A percentile compares a stretch with the other conserved stretches of the same genome.
Conservation (phyloP, 257 asterid species). For the Nicotiana knightiana region DNA sequence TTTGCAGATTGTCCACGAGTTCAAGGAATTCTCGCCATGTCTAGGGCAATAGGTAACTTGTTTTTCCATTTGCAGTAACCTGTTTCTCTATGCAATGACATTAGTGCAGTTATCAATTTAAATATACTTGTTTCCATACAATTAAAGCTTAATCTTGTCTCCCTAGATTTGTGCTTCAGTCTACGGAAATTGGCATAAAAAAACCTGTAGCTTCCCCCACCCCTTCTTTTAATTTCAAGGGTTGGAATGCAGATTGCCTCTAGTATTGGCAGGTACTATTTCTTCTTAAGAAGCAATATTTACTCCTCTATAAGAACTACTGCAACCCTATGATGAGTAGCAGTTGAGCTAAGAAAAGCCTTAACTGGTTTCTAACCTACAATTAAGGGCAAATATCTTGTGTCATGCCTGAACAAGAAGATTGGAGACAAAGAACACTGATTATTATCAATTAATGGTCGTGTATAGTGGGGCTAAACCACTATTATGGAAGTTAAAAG, state of each 20-base stretch:
- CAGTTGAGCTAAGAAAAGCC: not conserved
- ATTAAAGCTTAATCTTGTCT: not conserved
- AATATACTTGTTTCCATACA: not conserved
- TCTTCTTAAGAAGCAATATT: no score
- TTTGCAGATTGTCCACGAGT: conserved; percentile 8
- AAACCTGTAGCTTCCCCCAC: not conserved
- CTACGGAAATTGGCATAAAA: not conserved
- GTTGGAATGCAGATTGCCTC: not conserved
- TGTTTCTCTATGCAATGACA: not conserved
- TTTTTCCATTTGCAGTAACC: not conserved
- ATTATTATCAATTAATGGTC: not conserved
- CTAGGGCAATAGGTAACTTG: conserved; percentile 21
- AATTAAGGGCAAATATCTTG: not conserved
- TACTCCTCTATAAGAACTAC: not conserved
- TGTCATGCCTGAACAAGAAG: not conserved
- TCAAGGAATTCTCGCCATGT: conserved; percentile 15
- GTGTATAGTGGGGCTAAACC: not conserved
- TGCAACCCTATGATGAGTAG: not conserved
- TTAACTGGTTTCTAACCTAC: not conserved
- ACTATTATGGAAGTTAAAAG: not conserved
- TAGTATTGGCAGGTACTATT: not conserved
- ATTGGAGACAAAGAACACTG: not conserved
- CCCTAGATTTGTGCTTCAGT: not conserved
- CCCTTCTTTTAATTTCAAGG: not conserved
- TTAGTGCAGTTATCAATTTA: not conserved